These are phyloP conservation scores for Nakaseomyces sp. DNA, from an alignment of 1,139 yeast species.

Conservation along the genomic window DNA sequence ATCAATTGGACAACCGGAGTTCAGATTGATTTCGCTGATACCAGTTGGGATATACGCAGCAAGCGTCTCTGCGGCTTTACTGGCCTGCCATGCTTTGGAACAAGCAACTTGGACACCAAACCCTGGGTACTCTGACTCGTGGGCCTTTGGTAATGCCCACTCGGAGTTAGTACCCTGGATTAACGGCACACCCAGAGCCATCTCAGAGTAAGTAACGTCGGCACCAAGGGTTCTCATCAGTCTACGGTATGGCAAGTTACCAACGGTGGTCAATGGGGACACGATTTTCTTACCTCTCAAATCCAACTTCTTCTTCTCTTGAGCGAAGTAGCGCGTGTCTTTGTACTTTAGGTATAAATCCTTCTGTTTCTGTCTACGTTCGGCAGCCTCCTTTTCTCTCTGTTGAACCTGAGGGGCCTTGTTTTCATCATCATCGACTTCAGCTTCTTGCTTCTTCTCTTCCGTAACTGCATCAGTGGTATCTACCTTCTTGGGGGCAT, in stretches of 20 bases:
- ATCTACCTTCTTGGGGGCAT: constrained; percentile 16
- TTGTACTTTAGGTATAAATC: constrained; percentile 44
- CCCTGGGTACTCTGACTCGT: constrained; percentile 69
- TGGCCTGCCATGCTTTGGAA: constrained; percentile 86
- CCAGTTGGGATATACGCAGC: constrained; percentile 25
- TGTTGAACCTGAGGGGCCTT: constrained; percentile 25
- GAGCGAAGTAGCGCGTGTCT: constrained; percentile 68
- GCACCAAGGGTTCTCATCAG: constrained; percentile 88
- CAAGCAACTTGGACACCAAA: constrained; percentile 94
- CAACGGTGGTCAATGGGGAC: constrained; percentile 95
- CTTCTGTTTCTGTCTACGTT: constrained; percentile 33
- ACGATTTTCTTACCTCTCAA: constrained; percentile 71
- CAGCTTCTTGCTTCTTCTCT: constrained; percentile 19
- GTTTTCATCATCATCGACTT: constrained; percentile 12
- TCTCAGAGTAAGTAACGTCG: constrained; percentile 87
- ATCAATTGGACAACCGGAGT: constrained; percentile 97
- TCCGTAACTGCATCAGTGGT: constrained; percentile 18
- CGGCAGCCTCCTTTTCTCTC: constrained; percentile 19
- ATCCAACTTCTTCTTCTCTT: constrained; percentile 73
- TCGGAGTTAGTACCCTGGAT: constrained; percentile 87
- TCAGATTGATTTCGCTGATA: constrained; percentile 75
- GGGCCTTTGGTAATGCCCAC: constrained; percentile 97
- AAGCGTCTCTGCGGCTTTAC: constrained; percentile 80
- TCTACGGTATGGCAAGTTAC: constrained; percentile 90
- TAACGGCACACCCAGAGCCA: constrained; percentile 80